A percentile compares a stretch with the other conserved stretches of the same genome.
Evolutionary conservation across 1,284 basidiomycete genomes (phyloP).

Genomic region (Apiotrichum siamense): DNA sequence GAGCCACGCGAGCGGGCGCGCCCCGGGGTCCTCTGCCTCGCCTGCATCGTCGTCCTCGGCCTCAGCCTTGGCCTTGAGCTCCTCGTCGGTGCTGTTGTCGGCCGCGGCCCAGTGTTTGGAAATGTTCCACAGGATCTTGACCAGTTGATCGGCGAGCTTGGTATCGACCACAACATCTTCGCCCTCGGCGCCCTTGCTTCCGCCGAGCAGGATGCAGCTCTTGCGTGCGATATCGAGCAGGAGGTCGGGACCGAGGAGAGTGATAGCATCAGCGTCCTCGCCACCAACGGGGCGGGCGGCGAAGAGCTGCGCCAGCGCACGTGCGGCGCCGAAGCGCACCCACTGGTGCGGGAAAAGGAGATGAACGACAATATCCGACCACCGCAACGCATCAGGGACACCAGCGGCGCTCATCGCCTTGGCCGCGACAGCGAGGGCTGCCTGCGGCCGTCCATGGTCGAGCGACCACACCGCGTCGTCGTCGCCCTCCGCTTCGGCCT

Average conservation of each 20-base stretch:
- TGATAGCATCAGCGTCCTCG: not conserved
- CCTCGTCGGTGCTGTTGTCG: slow-evolving; percentile 35
- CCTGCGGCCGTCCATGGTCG: slow-evolving; percentile 81
- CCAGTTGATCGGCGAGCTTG: slow-evolving; percentile 70
- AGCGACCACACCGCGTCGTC: slow-evolving; percentile 51
- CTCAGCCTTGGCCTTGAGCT: slow-evolving; percentile 34
- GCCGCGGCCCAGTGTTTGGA: slow-evolving; percentile 70
- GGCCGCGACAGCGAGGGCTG: slow-evolving; percentile 61
- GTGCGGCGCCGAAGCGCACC: slow-evolving; percentile 78
- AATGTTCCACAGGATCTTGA: slow-evolving; percentile 90
- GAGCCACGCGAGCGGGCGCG: slow-evolving; percentile 76
- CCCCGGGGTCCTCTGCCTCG: slow-evolving; percentile 30
- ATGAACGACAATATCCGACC: slow-evolving; percentile 61
- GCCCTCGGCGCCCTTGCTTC: slow-evolving; percentile 44
- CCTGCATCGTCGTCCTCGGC: slow-evolving; percentile 37
- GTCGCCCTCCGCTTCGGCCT: slow-evolving; percentile 38
- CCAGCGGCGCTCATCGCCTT: slow-evolving; percentile 62
- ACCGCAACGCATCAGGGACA: slow-evolving; percentile 53
- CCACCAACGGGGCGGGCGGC: slow-evolving; percentile 26
- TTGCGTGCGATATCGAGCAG: slow-evolving; percentile 71
- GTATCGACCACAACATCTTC: slow-evolving; percentile 57
- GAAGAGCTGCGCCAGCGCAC: slow-evolving; percentile 70
- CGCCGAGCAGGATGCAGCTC: slow-evolving; percentile 72
- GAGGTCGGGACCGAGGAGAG: slow-evolving; percentile 32
- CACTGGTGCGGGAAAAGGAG: slow-evolving; percentile 89